Evolutionary conservation across 306 rosid species (phyloP).

Genomic region (Pyrus bretschneideri): DNA sequence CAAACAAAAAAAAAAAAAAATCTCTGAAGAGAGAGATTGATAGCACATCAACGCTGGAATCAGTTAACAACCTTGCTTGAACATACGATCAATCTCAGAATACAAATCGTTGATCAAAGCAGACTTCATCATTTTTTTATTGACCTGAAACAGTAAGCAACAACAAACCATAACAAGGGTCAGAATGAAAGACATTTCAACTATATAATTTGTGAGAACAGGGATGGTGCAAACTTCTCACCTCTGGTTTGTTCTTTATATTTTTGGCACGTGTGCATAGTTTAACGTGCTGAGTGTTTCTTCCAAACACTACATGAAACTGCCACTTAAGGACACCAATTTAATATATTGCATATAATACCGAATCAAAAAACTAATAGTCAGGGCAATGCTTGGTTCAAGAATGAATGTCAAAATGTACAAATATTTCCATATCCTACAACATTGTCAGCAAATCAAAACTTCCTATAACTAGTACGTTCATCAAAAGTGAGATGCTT

Average conservation of each 20-base stretch:
- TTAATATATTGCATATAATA: too few species aligned
- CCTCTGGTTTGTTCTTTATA: slow-evolving; percentile 98
- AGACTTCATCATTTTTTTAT: slow-evolving; percentile 96
- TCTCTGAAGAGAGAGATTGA: neutral
- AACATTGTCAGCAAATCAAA: too few species aligned
- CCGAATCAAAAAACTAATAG: too few species aligned
- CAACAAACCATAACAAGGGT: slow-evolving; percentile 22
- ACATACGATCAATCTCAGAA: slow-evolving; percentile 72
- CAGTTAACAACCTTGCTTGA: slow-evolving; percentile 76
- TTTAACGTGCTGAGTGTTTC: slow-evolving; percentile 96
- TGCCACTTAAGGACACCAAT: too few species aligned
- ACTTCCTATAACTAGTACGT: too few species aligned
- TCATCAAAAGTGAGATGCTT: too few species aligned
- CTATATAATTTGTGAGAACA: neutral
- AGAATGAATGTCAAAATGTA: too few species aligned
- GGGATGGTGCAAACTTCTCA: slow-evolving; percentile 23
- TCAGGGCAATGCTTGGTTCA: too few species aligned
- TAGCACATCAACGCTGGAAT: slow-evolving; percentile 5
- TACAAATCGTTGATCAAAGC: slow-evolving; percentile 92
- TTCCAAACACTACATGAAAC: slow-evolving; percentile 88
- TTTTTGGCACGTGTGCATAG: slow-evolving; percentile 96
- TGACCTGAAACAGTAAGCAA: slow-evolving; percentile 46
- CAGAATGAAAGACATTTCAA: neutral
- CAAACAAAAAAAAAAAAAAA: neutral
- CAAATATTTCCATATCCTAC: too few species aligned